Conservation (phyloP, 345 rosid genomes). For the Ceriops zippeliana region DNA sequence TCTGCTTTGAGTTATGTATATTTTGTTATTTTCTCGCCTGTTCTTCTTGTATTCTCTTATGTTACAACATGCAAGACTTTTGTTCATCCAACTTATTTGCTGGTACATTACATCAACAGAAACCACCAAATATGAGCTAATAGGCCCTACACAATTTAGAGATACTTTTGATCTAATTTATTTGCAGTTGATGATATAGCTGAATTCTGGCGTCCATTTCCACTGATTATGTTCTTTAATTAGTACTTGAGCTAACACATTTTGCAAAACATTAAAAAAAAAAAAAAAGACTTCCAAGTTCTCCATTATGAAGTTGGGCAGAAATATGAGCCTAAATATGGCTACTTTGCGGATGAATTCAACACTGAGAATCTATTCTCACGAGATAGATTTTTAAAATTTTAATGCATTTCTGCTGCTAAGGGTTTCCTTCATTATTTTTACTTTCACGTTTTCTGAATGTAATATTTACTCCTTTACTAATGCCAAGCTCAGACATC, state of each 20-base stretch:
- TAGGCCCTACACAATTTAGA: no score
- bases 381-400: not conserved
- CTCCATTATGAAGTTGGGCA: conserved; percentile 95
- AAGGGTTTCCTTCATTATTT: not conserved
- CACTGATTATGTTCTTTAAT: not conserved
- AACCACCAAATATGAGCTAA: no score
- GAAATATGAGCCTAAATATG: conserved; percentile 88
- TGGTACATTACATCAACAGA: no score
- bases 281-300: conserved; percentile 57
- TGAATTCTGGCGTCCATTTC: not conserved
- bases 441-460: not conserved
- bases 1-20: not conserved
- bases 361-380: conserved; percentile 51
- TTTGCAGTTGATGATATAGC: not conserved
- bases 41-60: not conserved
- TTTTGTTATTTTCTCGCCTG: not conserved
- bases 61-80: no score
- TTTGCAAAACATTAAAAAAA: conserved; percentile 67
- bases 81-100: no score
- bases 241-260: conserved; percentile 7
- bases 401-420: not conserved
- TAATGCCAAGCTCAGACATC: conserved; percentile 68
- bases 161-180: not conserved
- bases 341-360: conserved; percentile 80
- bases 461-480: conserved; percentile 15